A percentile compares a stretch with the other conserved stretches of the same genome.
These are phyloP conservation scores for Pleurotus sapidus DNA, from an alignment of 768 basidiomycete genomes.

Conservation along the genomic window DNA sequence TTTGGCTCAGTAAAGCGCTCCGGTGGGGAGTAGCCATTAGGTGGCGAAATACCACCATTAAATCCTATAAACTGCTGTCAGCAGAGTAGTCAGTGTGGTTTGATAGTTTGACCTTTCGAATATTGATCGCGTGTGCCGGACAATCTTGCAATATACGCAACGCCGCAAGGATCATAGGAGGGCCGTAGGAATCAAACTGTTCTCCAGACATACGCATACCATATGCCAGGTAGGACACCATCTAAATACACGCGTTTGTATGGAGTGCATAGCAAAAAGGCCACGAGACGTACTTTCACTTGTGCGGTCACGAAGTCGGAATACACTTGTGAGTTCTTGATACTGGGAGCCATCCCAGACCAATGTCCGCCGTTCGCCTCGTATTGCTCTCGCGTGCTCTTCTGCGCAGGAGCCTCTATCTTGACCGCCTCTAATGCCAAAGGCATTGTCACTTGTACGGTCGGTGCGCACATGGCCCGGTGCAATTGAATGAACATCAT, in stretches of 20 bases:
- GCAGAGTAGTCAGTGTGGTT: background rate
- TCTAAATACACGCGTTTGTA: constrained; percentile 38
- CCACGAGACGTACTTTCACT: constrained; percentile 76
- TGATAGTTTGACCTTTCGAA: constrained; percentile 61
- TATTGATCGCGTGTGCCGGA: constrained; percentile 77
- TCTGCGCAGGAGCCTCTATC: constrained; percentile 80
- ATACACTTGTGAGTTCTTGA: constrained; percentile 73
- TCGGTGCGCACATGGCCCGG: constrained; percentile 57
- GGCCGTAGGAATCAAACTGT: constrained; percentile 71
- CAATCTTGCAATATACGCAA: constrained; percentile 93
- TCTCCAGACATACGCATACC: constrained; percentile 64
- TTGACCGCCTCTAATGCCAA: constrained; percentile 80
- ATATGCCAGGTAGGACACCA: constrained; percentile 90
- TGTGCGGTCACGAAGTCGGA: constrained; percentile 85
- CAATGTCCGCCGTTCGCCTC: constrained; percentile 83
- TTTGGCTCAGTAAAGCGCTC: constrained; percentile 72
- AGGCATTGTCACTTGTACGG: constrained; percentile 67
- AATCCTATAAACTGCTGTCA: constrained; percentile 52
- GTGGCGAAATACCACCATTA: constrained; percentile 91
- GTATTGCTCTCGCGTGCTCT: constrained; percentile 69
- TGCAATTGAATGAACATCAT: constrained; percentile 88
- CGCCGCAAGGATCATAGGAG: constrained; percentile 75
- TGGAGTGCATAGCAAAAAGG: constrained; percentile 66
- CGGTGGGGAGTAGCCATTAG: constrained; percentile 78
- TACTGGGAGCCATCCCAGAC: constrained; percentile 76